Evolutionary conservation across 2,329 filamentous ascomycete genomes (phyloP), one percentile per base, ranked within the genome.

Genomic region (Exophiala calicioides): DNA sequence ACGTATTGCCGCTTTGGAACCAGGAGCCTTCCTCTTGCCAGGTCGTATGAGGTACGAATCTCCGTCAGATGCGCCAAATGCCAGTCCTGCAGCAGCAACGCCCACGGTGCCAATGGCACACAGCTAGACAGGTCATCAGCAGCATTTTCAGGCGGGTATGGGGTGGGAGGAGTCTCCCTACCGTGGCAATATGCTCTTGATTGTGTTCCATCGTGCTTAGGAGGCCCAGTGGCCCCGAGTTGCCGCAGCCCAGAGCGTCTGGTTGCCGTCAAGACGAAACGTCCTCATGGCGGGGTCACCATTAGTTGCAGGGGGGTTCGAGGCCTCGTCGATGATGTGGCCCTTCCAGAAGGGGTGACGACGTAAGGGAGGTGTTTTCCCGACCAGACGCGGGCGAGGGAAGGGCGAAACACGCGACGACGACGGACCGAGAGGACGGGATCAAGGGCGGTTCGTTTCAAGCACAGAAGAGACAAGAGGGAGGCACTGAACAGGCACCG

Each of bases 31-130:
- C 59, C 63, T 67, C 61, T 67, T 71, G 50, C 57, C 57, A 29
- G 55, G 55, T 35, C 46, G 52, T 15, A 55, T 47, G 8, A 52
- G 36, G 32, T 47, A 47, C 27, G 53, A 46, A 18, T 58, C 48
- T 43, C 38, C 47, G 58, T 75, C 69, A 46, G 72, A 71, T 57
- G 74, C 75, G 60, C 75, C 79, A 59, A 82, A 71, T 45, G 77
- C 76, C 56, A 80, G 70, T 52, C 81, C 80, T 47, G 79, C 71
- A 46, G 77, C 74, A 56, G 80, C 80, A 56, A 81, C 73, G 64
- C 78, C 79, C 67, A 82, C 71, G 60, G 79, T 81, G 71, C 79
- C 79, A 64, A 80, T 70, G 61, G 80, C 81, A 78, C 78, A 81
- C 60, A 84, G 74, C 79, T 82, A 58, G 35, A 56, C 57, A 29